A percentile compares a stretch with the other conserved stretches of the same genome.
phyloP scores from a whole-genome alignment of 495 filamentous ascomycete species.

The Chaetomium tenue region DNA sequence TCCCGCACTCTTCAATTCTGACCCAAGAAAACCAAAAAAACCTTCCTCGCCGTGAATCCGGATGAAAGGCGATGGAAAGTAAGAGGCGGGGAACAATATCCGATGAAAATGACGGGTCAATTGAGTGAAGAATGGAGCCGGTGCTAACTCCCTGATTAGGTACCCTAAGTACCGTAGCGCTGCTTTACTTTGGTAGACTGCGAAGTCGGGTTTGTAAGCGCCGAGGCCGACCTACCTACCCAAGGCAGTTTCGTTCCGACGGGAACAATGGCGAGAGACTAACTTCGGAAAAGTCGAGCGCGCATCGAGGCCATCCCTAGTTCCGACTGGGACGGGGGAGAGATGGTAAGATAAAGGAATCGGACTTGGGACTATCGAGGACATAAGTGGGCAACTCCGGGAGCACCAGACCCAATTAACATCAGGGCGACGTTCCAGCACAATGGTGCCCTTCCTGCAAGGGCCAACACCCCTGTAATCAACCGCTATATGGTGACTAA shows the following conservation, averaged over 20 bases:
- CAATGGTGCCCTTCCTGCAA: background rate
- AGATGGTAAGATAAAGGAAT: background rate
- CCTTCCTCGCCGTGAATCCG: too few relatives aligned
- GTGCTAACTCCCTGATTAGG: too few relatives aligned
- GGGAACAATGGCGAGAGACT: background rate
- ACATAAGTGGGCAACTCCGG: background rate
- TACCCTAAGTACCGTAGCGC: background rate
- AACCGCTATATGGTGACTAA: background rate
- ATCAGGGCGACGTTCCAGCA: background rate
- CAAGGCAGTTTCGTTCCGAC: background rate
- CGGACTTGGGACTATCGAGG: background rate
- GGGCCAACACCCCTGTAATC: background rate
- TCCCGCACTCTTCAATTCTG: background rate
- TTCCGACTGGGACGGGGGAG: background rate
- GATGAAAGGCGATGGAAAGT: too few relatives aligned
- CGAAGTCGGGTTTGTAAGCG: background rate
- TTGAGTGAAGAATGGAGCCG: background rate
- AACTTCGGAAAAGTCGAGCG: background rate
- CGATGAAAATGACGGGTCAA: background rate
- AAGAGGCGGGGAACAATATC: background rate
- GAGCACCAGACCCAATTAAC: background rate
- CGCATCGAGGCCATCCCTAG: background rate
- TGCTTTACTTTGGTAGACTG: background rate
- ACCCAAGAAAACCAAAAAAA: too few relatives aligned
- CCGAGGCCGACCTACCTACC: background rate